Base-by-base conservation (phyloP, 371 early-diverging fungal species). In the Mucor sp. region DNA sequence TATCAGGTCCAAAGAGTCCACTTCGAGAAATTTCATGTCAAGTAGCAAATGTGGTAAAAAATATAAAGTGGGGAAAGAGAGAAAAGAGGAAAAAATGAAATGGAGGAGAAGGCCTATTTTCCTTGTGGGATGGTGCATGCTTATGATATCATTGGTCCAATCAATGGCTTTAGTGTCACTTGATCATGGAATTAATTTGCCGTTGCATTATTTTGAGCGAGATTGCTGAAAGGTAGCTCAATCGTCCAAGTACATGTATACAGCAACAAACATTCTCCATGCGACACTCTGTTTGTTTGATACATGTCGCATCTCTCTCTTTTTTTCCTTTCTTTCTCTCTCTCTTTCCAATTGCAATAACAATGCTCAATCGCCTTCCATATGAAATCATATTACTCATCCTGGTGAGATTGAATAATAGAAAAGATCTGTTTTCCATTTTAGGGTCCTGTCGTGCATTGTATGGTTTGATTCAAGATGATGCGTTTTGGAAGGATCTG, bases 1-100 rank as follows among this genome's bases (percentile, higher is more conserved):
- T 35, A 90, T 78, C 28, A 76, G 68, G 28, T 88, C 89, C 41
- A 90, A 77, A 25, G 81, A 77, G 65, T 77, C 76, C 5, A 82
- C 73, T 76, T 82, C 78, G 48, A 82, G 74, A 60, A 82, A 82
- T 63, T 82, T 82, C 82, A 82, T 74, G 35, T 21, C 55, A 41
- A 17, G 15, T 2, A 4, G n/a, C 19, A 28, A 48, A 14, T 50
- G 32, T 47, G n/a, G 50, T 62, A 35, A n/a, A n/a, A n/a, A n/a
- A n/a, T n/a, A n/a, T n/a, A n/a, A n/a, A 15, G 21, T 27, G 50
- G 21, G 53, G 55, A 67, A 61, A 61, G 17, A 12, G 41, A 44
- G 35, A 30, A 39, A 58, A 55, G 27, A 48, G 21, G 41, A 41
- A 60, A 61, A 67, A 30, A 39, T 43, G 55, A 15, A 28, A 19